Evolutionary conservation across 2,329 filamentous ascomycete genomes (phyloP), one percentile per base, ranked within the genome.

Genomic region (Xylariales sp.): DNA sequence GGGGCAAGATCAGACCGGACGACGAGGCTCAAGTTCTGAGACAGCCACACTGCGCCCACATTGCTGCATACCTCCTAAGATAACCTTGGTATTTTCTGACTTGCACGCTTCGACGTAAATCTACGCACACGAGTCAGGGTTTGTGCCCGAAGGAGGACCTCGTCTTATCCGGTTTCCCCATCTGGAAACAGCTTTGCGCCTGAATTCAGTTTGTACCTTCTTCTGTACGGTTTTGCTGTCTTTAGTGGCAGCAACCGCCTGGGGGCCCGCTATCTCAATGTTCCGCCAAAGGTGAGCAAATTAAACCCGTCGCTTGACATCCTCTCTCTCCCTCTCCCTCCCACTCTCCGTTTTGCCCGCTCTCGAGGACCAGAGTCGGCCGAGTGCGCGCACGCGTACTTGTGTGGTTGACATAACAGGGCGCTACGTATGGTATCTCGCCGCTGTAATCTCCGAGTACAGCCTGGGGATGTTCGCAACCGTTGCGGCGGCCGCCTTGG

Each of bases 281-380:
- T 78, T 78, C 73, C 73, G 75, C 67, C 75, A 76, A 69, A 77
- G 76, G 76, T 78, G 66, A 75, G 53, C 67, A 67, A 48, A 64
- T 52, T 43, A 60, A 65, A 53, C 46, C 46, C 55, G 55, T 43
- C 50, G 36, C 34, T 9, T 30, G 53, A 49, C 49, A 54, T 45
- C 43, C 49, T 7, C 28, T 7, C 32, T n/a, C 16, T 10, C 16
- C 16, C 32, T 53, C 30, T 5, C 64, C 45, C 39, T 36, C 23
- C 41, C 58, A 28, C 54, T 49, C 64, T 14, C 39, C 9, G 32
- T 41, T 12, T 14, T 12, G 4, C 39, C 10, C 2, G 10, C 30
- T 32, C 39, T 46, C 62, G n/a, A 39, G 32, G 52, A 57, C 14
- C 52, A 8, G 46, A 30, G n/a, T 16, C 45, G 36, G 8, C 49